These are phyloP conservation scores for Paraphaeosphaeria minitans DNA, from an alignment of 2,329 filamentous ascomycete genomes.

Conservation along the genomic window DNA sequence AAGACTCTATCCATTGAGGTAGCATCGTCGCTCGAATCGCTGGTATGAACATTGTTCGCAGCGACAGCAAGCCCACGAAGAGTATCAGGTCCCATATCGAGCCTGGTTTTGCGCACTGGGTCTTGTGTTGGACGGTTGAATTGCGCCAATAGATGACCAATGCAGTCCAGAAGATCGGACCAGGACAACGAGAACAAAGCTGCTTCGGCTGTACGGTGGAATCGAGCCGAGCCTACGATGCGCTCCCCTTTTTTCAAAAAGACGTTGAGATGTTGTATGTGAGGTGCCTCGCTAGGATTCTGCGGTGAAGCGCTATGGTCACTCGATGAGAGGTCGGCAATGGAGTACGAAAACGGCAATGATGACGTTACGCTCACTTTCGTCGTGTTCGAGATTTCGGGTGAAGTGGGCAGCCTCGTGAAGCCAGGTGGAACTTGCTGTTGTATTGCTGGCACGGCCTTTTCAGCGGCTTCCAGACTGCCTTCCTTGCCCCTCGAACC, in stretches of 20 bases:
- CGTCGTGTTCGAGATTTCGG: too few relatives aligned
- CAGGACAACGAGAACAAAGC: slow-evolving; percentile 25
- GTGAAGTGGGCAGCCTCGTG: neutral
- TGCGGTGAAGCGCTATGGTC: slow-evolving; percentile 16
- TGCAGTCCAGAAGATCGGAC: slow-evolving; percentile 22
- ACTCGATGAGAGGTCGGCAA: neutral
- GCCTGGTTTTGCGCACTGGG: neutral
- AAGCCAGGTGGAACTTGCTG: neutral
- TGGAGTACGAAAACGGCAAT: neutral
- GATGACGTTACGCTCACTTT: neutral
- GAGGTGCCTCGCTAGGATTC: slow-evolving; percentile 11
- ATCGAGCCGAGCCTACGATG: slow-evolving; percentile 19
- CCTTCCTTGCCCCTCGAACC: slow-evolving; percentile 44
- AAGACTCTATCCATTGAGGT: neutral
- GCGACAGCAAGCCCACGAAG: slow-evolving; percentile 40
- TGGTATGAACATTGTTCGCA: slow-evolving; percentile 31
- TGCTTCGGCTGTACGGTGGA: slow-evolving; percentile 14
- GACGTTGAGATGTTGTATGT: slow-evolving; percentile 58
- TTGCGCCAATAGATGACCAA: slow-evolving; percentile 17
- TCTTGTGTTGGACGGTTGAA: neutral
- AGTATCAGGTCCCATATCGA: slow-evolving; percentile 22
- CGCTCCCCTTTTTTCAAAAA: slow-evolving; percentile 69
- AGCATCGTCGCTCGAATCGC: neutral
- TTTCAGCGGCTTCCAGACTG: slow-evolving; percentile 21
- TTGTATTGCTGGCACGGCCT: neutral